Evolutionary conservation across 2,329 filamentous ascomycete species (phyloP).

Genomic region (Aspergillus thermomutatus): DNA sequence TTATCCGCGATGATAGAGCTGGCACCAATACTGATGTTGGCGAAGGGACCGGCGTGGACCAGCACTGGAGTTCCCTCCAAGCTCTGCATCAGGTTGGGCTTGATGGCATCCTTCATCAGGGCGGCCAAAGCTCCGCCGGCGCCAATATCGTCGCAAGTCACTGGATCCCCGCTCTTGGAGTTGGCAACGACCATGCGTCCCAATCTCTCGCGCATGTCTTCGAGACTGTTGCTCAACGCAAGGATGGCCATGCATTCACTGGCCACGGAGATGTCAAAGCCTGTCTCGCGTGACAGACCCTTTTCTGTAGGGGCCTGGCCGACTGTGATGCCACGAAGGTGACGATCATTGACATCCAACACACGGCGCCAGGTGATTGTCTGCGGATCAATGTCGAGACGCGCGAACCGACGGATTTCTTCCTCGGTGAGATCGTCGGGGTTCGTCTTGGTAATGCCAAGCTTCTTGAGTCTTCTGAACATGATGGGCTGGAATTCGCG

Average conservation of each 20-base stretch:
- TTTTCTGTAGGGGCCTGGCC: constrained; percentile 88
- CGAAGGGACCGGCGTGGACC: constrained; percentile 95
- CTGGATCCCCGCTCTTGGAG: constrained; percentile 78
- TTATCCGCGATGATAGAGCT: constrained; percentile 94
- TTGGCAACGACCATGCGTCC: constrained; percentile 94
- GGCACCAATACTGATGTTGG: constrained; percentile 97
- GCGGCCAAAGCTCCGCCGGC: constrained; percentile 88
- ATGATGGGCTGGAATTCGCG: constrained; percentile 83
- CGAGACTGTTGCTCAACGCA: constrained; percentile 81
- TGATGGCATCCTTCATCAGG: constrained; percentile 97
- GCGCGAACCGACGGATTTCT: constrained; percentile 82
- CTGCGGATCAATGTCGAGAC: constrained; percentile 91
- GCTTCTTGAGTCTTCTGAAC: constrained; percentile 89
- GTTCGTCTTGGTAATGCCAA: constrained; percentile 93
- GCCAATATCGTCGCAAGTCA: constrained; percentile 94
- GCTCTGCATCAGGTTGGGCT: constrained; percentile 98
- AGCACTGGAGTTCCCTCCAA: constrained; percentile 96
- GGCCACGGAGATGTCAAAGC: constrained; percentile 96
- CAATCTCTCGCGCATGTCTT: constrained; percentile 87
- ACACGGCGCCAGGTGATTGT: constrained; percentile 98
- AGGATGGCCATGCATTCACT: constrained; percentile 99
- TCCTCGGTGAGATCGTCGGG: constrained; percentile 87
- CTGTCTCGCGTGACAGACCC: constrained; percentile 81
- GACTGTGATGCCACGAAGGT: constrained; percentile 83
- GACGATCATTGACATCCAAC: constrained; percentile 93